Percentiles rank a stretch among this genome's conserved stretches.
These are phyloP conservation scores for Fusarium keratoplasticum DNA, from an alignment of 2,329 filamentous ascomycete genomes.

Conservation along the genomic window DNA sequence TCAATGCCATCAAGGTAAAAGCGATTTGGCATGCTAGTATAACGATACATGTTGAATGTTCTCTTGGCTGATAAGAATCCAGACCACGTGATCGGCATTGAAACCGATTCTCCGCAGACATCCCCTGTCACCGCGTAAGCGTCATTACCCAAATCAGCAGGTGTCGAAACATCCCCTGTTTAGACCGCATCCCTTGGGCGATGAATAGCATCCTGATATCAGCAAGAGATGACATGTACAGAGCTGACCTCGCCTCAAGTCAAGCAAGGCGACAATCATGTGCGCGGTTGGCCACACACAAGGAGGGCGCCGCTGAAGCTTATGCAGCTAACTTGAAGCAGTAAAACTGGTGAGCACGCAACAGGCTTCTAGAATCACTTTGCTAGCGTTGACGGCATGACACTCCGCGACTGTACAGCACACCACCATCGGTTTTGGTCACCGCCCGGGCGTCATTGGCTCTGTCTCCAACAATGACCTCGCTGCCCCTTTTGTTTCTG, in stretches of 20 bases:
- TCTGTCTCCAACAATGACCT: conserved; percentile 71
- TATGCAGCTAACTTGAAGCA: conserved; percentile 51
- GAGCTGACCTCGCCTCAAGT: conserved; percentile 60
- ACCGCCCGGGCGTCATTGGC: conserved; percentile 74
- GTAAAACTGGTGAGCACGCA: conserved; percentile 58
- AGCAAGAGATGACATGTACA: conserved; percentile 50
- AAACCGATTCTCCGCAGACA: background rate
- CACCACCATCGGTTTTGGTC: conserved; percentile 69
- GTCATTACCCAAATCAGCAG: background rate
- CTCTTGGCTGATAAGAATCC: background rate
- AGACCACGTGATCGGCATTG: background rate
- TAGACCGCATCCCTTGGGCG: background rate
- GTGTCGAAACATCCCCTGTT: background rate
- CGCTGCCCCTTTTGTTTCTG: conserved; percentile 62
- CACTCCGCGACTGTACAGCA: conserved; percentile 67
- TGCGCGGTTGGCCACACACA: conserved; percentile 72
- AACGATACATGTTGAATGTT: background rate
- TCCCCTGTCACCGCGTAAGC: background rate
- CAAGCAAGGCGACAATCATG: conserved; percentile 71
- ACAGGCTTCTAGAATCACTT: conserved; percentile 67
- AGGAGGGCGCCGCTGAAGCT: conserved; percentile 60
- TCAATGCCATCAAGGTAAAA: background rate
- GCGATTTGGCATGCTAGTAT: background rate
- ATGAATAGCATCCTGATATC: conserved; percentile 52
- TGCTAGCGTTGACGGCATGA: conserved; percentile 51